Conservation (phyloP, 352 stramenopile genomes). For the Pythium sp. region DNA sequence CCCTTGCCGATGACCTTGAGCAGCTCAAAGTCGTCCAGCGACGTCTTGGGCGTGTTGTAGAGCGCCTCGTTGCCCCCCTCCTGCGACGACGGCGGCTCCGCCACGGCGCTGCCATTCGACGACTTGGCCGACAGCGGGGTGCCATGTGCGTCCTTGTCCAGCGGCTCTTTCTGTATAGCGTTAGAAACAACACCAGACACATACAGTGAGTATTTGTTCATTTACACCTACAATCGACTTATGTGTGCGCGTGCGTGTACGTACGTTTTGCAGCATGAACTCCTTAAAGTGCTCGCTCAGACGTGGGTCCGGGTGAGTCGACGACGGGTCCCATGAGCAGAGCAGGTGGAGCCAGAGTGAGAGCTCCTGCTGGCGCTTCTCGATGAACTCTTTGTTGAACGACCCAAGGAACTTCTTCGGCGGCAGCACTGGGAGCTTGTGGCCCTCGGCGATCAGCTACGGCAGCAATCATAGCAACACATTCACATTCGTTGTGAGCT, state of each 20-base stretch:
- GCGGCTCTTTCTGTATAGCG: constrained; percentile 58
- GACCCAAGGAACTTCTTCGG: constrained; percentile 89
- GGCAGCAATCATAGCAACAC: not conserved
- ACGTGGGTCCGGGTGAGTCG: constrained; percentile 57
- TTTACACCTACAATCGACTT: not conserved
- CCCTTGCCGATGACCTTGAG: constrained; percentile 92
- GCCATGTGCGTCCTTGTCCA: constrained; percentile 53
- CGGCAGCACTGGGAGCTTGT: constrained; percentile 74
- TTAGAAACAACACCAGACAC: not conserved
- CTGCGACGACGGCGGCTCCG: constrained; percentile 14
- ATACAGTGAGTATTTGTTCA: constrained; percentile 2
- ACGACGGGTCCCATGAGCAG: constrained; percentile 67
- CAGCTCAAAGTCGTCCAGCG: constrained; percentile 90
- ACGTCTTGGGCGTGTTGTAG: constrained; percentile 89
- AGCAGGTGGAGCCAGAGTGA: constrained; percentile 85
- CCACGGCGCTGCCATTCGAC: constrained; percentile 6
- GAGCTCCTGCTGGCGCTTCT: constrained; percentile 86
- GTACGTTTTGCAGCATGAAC: constrained; percentile 79
- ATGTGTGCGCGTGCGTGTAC: not conserved
- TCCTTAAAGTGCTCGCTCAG: constrained; percentile 73
- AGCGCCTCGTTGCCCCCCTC: constrained; percentile 45
- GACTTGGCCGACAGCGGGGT: constrained; percentile 30
- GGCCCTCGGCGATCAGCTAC: constrained; percentile 69
- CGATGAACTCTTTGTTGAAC: constrained; percentile 90
- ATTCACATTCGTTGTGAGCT: not conserved